Base-by-base conservation (phyloP, 2,329 filamentous ascomycete genomes). In the Nigrograna mackinnonii region DNA sequence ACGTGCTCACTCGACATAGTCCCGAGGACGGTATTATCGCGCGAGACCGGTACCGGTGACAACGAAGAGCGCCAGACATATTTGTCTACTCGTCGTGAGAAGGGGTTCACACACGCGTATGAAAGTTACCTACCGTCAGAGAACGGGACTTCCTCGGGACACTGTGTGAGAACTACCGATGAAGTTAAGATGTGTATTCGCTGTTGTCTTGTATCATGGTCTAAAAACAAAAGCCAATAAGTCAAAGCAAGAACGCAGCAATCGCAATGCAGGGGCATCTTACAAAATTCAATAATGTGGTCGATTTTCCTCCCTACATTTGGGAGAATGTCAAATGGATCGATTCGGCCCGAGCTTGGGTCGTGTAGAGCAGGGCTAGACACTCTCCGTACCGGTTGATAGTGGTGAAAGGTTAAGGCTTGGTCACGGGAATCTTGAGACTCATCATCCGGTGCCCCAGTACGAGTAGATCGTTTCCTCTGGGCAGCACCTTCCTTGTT, bases 241-340 rank as follows among this genome's bases (percentile, higher is more conserved):
- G 31, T 9, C 31, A 33, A n/a, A 32, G 13, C 3, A 37, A 9
- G n/a, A 28, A 28, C n/a, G n/a, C 24, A 28, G 9, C 9, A 28
- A 28, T 28, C 24, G n/a, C 24, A 28, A 6, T 28, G 24, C 24
- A 12, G 14, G 14, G 18, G 18, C 5, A 12, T 32, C 54, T 44
- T 46, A 58, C 52, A 58, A 22, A 49, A 58, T 16, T 58, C 48
- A 19, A 60, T 48, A 13, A 60, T 54, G 32, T 58, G 57, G 22
- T 60, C 54, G 20, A 53, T 48, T 6, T 55, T 49, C 37, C 51
- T 46, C 7, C 55, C 54, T 7, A 58, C 37, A 13, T 47, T 22
- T 4, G 55, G 57, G 2, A 60, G 44, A 7, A 48, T 33, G 19
- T 44, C 44, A 38, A 58, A 60, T 11, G 57, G 52, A 35, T 58